Base-by-base conservation (phyloP, 164 flowering plant species). In the Vitis riparia region DNA sequence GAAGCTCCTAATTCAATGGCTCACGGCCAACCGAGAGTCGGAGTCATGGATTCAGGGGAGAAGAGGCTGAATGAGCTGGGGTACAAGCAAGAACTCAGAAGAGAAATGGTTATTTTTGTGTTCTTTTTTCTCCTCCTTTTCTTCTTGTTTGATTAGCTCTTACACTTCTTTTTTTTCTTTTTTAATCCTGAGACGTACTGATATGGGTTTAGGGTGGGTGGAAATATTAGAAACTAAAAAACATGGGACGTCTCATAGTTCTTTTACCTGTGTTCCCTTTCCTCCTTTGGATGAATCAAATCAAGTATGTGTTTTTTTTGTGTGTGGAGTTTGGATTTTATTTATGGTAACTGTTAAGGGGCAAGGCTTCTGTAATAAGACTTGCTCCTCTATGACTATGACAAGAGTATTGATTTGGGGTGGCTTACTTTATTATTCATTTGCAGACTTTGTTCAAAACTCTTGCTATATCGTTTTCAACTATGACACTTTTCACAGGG, bases 11-110 rank as follows among this genome's bases (percentile, higher is more conserved):
- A 23, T 23, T 23, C 27, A 23, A 65, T 66, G 70, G 69, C 17
- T 23, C 52, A 48, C 16, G 55, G 14, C 32, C 30, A 37, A 15
- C 56, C 60, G n/a, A 7, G 5, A 23, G 12, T 29, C 51, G 10
- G 3, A 62, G 81, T 52, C 29, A 84, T 89, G 83, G 91, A 89
- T 84, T 75, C 89, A 8, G 93, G 84, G 15, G 89, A 89, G 72
- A 89, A 89, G 81, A 81, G 91, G 63, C 90, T 89, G 59, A 86
- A 87, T 55, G 93, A 87, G 74, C 84, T 89, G 8, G 90, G 93
- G 0, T 87, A 89, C 91, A 89, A 86, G 85, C 91, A 89, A 77
- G 89, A 88, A 73, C 90, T 88, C 68, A 77, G 90, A 76, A 81
- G 91, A 82, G 87, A 86, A 79, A 87, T 87, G 90, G 93, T 87